A percentile compares a stretch with the other conserved stretches of the same genome.
Evolutionary conservation across 106 monocot genomes (phyloP).

Genomic region (Posidonia australis): DNA sequence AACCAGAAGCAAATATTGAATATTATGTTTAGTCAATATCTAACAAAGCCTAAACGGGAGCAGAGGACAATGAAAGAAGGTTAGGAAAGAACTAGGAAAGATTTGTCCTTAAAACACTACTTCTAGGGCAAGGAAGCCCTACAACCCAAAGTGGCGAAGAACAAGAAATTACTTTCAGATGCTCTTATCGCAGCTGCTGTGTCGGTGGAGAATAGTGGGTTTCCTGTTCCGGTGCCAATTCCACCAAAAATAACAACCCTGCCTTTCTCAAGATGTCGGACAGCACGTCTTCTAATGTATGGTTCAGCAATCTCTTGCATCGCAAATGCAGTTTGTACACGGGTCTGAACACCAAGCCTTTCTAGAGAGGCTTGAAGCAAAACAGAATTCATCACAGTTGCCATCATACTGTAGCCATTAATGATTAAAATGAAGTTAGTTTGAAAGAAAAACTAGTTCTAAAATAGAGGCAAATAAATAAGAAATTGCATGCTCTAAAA

Average conservation of each 20-base stretch:
- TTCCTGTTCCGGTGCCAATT: constrained; percentile 58
- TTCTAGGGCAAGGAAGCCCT: too few relatives aligned
- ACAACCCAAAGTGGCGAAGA: too few relatives aligned
- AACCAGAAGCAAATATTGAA: not conserved
- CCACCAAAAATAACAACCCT: constrained; percentile 95
- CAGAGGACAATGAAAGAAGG: too few relatives aligned
- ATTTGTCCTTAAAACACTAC: too few relatives aligned
- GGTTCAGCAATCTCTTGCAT: constrained; percentile 98
- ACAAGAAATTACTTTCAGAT: constrained; percentile 52
- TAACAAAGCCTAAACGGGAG: too few relatives aligned
- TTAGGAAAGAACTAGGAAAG: too few relatives aligned
- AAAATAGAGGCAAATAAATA: not conserved
- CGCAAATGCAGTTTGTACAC: constrained; percentile 70
- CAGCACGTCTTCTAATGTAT: constrained; percentile 79
- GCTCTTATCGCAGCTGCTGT: constrained; percentile 82
- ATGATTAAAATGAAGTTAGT: not conserved
- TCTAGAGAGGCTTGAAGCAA: constrained; percentile 94
- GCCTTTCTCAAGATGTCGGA: constrained; percentile 96
- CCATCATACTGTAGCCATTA: constrained; percentile 88
- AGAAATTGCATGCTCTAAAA: not conserved
- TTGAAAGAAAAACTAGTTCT: not conserved
- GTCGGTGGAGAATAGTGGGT: constrained; percentile 77
- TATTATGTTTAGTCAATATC: too few relatives aligned
- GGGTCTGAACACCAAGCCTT: constrained; percentile 76
- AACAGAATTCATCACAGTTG: constrained; percentile 88